Evolutionary conservation across 1,284 basidiomycete genomes (phyloP).

Genomic region (Ganoderma lingzhi): DNA sequence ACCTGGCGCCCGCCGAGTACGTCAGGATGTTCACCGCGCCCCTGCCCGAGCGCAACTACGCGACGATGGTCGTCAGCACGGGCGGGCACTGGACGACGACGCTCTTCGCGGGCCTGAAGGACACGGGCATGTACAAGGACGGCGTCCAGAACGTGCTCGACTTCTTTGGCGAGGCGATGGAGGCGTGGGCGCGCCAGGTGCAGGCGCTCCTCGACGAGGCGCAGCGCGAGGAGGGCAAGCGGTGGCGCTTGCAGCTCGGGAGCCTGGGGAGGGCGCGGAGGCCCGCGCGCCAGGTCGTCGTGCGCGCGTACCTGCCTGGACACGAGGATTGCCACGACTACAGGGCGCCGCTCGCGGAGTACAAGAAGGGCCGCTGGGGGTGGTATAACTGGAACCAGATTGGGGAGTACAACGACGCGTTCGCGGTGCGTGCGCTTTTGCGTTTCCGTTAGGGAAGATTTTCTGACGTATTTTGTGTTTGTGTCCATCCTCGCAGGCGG

Average conservation of each 20-base stretch:
- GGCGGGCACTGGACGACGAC: conserved; percentile 74
- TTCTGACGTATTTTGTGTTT: not conserved
- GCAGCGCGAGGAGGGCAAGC: conserved; percentile 11
- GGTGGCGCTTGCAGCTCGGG: conserved; percentile 31
- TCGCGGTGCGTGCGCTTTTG: conserved; percentile 51
- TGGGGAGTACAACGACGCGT: conserved; percentile 59
- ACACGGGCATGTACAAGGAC: conserved; percentile 45
- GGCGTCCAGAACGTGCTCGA: conserved; percentile 60
- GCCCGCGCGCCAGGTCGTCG: conserved; percentile 54
- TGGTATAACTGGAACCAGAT: conserved; percentile 75
- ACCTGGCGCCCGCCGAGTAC: conserved; percentile 59
- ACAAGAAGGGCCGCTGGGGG: conserved; percentile 51
- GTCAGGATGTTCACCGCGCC: conserved; percentile 55
- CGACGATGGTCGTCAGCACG: conserved; percentile 66
- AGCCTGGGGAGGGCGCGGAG: not conserved
- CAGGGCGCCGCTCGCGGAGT: conserved; percentile 51
- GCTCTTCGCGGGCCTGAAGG: conserved; percentile 56
- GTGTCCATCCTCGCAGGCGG: conserved; percentile 26
- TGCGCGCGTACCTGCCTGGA: conserved; percentile 68
- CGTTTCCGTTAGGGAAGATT: not conserved
- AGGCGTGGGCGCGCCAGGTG: conserved; percentile 58
- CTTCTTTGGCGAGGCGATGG: conserved; percentile 64
- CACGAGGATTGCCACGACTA: conserved; percentile 67
- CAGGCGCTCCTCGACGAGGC: conserved; percentile 48
- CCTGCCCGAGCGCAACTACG: conserved; percentile 58